Evolutionary conservation across 2,329 filamentous ascomycete species (phyloP), one percentile per base, ranked within the genome.

Genomic region (Tympanopsis confertula): DNA sequence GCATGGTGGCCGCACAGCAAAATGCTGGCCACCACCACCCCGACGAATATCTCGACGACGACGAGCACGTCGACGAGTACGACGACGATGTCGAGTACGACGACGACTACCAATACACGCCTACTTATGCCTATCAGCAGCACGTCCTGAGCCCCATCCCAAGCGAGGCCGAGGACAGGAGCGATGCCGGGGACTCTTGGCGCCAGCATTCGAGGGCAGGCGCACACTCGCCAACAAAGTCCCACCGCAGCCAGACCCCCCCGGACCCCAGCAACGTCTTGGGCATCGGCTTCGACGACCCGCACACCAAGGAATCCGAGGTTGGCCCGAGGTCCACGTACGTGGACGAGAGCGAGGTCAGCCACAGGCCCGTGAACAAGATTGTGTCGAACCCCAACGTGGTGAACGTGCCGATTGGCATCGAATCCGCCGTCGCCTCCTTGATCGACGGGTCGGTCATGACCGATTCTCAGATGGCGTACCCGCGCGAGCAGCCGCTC

Each of bases 351-450:
- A 74, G 69, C 41, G 69, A 79, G 45, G 52, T 79, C 18, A 76
- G 77, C 37, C 72, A 67, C 35, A 62, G 85, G 47, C 74, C 84
- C 39, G 76, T 94, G 19, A 75, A 73, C 20, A 75, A 73, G 15
- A 61, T 86, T 35, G 81, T 73, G 30, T 78, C 78, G 10, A 94
- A 85, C 47, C 81, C 86, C 2, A 71, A 85, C 46, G 81, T 86
- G 50, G 71, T 93, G 3, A 78, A 87, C 47, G 78, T 75, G 2
- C 76, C 74, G 2, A 53, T 78, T 22, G 86, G 74, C 2, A 78
- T 94, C 0, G 88, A 95, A 57, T 95, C 88, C 13, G 84, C 83
- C 7, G 88, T 96, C 10, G 89, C 89, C 5, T 95, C 88, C 13
- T 65, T 96, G 5, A 64, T 80, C 2, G 82, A 91, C 48, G 86